Evolutionary conservation across 2,329 filamentous ascomycete genomes (phyloP), one percentile per base, ranked within the genome.

Genomic region (Pseudogymnoascus sp.): DNA sequence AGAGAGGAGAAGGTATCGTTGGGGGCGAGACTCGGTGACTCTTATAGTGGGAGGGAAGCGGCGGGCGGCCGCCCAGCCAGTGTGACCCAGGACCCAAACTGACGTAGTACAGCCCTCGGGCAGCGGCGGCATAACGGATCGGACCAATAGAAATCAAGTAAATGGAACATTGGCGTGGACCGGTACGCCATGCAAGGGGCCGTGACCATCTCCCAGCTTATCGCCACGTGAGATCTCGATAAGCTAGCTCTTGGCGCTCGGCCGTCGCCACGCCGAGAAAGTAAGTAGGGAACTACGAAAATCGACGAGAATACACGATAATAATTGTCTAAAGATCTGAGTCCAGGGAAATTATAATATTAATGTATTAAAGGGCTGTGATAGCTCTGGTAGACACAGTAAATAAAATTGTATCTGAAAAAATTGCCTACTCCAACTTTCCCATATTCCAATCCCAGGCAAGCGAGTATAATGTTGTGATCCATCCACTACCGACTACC

Each of bases 381-480:
- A 35, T 56, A 14, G 4, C 3, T 21, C 50, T 35, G 21, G 5
- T 33, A 13, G 6, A 33, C 2, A 11, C 14, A 53, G 24, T 53
- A 53, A 53, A 53, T 53, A 53, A 53, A 53, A 3, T 21, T 56
- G 19, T 56, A 19, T 56, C 35, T 56, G 16, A 33, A 26, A 35
- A 56, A 33, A 21, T 56, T 56, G 2, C 11, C 3, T 56, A 13
- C 16, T 56, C 7, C 29, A 6, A 56, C 50, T 33, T 3, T 21
- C 13, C 6, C 29, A 16, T 33, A 35, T 33, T 7, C 10, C 16
- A 56, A 33, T 35, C 14, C 10, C 16, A 35, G 50, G 50, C 50
- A 10, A 56, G 50, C 50, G 50, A 56, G 50, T 16, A 56, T 56
- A 29, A 56, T 56, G 50, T 56, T 56, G 50, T 56, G 50, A 56